Evolutionary conservation across 2,329 filamentous ascomycete species (phyloP).

Genomic region (Alternaria sp.): DNA sequence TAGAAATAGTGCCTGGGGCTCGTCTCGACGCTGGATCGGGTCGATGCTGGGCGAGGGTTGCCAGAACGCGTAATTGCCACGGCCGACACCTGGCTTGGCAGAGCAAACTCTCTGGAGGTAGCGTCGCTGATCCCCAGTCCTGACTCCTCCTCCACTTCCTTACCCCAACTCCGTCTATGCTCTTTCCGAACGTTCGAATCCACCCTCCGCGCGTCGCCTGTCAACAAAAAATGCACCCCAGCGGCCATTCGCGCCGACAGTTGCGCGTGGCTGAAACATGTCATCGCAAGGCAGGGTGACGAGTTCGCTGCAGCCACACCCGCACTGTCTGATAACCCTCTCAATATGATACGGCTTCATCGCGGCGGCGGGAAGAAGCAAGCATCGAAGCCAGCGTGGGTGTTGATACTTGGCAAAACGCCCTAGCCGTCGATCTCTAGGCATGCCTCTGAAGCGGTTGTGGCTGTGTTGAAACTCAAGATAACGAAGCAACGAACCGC

Average conservation of each 20-base stretch:
- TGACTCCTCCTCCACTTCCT: neutral
- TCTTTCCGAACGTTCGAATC: constrained; percentile 2
- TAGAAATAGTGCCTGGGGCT: constrained; percentile 9
- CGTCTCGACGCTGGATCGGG: constrained; percentile 11
- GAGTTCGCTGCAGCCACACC: constrained; percentile 1
- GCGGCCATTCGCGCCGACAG: neutral
- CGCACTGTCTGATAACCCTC: neutral
- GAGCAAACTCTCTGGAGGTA: constrained; percentile 4
- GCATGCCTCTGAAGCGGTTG: constrained; percentile 19
- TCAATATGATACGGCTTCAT: constrained; percentile 1
- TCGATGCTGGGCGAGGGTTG: neutral
- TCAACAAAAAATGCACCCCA: neutral
- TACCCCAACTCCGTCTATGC: constrained; percentile 5
- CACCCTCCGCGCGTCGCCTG: constrained; percentile 2
- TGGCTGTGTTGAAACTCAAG: constrained; percentile 34
- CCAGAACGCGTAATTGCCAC: constrained; percentile 9
- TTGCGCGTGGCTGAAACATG: neutral
- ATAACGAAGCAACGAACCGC: constrained; percentile 30
- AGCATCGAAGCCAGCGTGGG: constrained; percentile 11
- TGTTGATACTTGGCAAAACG: constrained; percentile 13
- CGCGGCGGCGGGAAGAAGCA: constrained; percentile 8
- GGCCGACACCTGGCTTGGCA: constrained; percentile 9
- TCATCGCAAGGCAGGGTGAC: constrained; percentile 5
- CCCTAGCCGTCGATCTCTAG: constrained; percentile 15
- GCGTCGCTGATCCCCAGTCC: constrained; percentile 15